Conservation (phyloP, 2,329 filamentous ascomycete genomes). For the Akanthomyces uredinophilus region DNA sequence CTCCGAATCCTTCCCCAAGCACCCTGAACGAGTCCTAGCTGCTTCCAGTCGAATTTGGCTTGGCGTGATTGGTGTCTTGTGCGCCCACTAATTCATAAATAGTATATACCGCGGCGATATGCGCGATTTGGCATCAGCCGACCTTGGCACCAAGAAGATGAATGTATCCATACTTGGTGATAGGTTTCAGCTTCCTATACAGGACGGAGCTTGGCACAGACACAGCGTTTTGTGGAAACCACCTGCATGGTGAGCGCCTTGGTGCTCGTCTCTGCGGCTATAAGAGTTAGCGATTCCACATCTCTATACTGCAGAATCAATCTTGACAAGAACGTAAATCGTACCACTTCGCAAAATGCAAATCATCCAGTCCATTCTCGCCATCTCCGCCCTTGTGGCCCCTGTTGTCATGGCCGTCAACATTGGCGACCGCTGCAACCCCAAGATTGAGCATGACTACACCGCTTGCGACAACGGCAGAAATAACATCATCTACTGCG, state of each 20-base stretch:
- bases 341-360: not conserved
- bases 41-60: not conserved
- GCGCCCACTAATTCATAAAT: not conserved
- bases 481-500: not conserved
- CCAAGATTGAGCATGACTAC: not conserved
- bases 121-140: not conserved
- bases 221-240: not conserved
- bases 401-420: not conserved
- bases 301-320: too few relatives aligned
- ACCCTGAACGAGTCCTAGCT: not conserved
- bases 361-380: not conserved
- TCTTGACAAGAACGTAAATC: not conserved
- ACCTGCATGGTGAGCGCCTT: too few relatives aligned
- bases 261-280: not conserved
- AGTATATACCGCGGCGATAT: not conserved
- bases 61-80: not conserved
- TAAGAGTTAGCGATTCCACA: not conserved
- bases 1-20: not conserved
- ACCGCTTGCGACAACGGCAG: not conserved
- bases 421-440: not conserved
- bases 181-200: too few relatives aligned
- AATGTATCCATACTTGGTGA: not conserved
- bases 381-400: not conserved
- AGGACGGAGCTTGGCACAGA: not conserved
- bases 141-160: not conserved